Evolutionary conservation across 495 filamentous ascomycete genomes (phyloP).

Genomic region (Chlorociboria aeruginascens): DNA sequence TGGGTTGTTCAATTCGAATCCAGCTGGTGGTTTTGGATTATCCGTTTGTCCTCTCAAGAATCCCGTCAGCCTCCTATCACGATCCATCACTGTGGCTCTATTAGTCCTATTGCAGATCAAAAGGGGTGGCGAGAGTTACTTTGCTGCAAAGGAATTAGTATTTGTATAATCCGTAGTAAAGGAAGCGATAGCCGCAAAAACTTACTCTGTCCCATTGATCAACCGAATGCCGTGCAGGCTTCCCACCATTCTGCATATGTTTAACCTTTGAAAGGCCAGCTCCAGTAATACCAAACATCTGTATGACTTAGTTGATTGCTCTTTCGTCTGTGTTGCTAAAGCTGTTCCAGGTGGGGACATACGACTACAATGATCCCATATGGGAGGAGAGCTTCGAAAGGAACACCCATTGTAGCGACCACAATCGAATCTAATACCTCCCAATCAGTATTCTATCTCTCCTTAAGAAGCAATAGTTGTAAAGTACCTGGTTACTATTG

Average conservation of each 20-base stretch:
- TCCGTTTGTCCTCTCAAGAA: slow-evolving; percentile 75
- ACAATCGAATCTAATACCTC: slow-evolving; percentile 5
- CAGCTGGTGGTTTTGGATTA: slow-evolving; percentile 62
- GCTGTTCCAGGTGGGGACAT: slow-evolving; percentile 26
- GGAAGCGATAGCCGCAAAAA: slow-evolving; percentile 4
- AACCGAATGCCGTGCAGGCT: slow-evolving; percentile 67
- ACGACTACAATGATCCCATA: slow-evolving; percentile 85
- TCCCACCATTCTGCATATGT: slow-evolving; percentile 75
- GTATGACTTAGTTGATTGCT: slow-evolving; percentile 16
- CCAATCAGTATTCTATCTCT: slow-evolving; percentile 4
- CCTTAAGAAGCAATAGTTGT: background rate
- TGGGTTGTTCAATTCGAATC: slow-evolving; percentile 90
- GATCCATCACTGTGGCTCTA: slow-evolving; percentile 74
- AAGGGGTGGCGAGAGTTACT: slow-evolving; percentile 3
- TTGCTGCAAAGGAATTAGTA: slow-evolving; percentile 22
- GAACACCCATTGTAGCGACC: slow-evolving; percentile 66
- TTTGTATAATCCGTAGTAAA: slow-evolving; percentile 1
- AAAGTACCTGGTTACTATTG: slow-evolving; percentile 1
- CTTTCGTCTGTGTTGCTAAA: background rate
- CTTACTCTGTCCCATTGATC: slow-evolving; percentile 92
- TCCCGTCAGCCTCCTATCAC: slow-evolving; percentile 84
- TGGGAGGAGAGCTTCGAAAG: slow-evolving; percentile 89
- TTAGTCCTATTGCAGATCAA: slow-evolving; percentile 22
- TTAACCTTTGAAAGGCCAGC: slow-evolving; percentile 61
- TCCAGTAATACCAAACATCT: slow-evolving; percentile 90